Percentiles rank a stretch among this genome's conserved stretches.
Evolutionary conservation across 2,329 filamentous ascomycete species (phyloP).

Genomic region (Aspergillus unguis): DNA sequence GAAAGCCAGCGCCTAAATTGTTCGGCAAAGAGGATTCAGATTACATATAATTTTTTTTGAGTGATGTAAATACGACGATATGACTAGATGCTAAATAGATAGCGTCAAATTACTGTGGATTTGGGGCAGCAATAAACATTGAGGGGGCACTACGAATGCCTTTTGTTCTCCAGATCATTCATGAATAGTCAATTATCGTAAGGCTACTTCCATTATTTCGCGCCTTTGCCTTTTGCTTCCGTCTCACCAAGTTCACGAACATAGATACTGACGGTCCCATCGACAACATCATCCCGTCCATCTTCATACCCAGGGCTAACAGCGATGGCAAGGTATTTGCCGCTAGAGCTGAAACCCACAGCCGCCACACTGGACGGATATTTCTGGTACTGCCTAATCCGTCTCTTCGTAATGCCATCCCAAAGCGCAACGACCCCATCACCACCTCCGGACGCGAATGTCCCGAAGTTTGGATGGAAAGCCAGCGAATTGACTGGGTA

Average conservation of each 20-base stretch:
- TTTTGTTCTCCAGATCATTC: constrained; percentile 10
- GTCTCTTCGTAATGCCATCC: constrained; percentile 86
- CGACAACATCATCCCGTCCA: constrained; percentile 71
- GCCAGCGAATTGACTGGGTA: constrained; percentile 88
- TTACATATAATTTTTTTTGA: too few relatives aligned
- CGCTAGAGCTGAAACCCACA: constrained; percentile 72
- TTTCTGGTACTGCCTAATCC: constrained; percentile 85
- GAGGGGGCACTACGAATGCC: constrained; percentile 2
- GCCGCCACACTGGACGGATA: constrained; percentile 75
- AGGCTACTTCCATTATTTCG: constrained; percentile 51
- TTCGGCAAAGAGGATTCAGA: too few relatives aligned
- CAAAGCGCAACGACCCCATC: constrained; percentile 90
- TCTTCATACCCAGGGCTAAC: constrained; percentile 87
- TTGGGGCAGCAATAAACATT: constrained; percentile 8
- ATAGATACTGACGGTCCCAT: constrained; percentile 71
- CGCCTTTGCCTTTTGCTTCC: constrained; percentile 81
- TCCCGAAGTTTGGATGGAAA: constrained; percentile 78
- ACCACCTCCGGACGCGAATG: constrained; percentile 84
- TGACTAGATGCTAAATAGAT: constrained; percentile 18
- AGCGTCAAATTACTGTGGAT: constrained; percentile 3
- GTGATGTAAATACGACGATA: constrained; percentile 12
- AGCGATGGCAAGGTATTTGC: constrained; percentile 73
- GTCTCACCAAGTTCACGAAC: constrained; percentile 80
- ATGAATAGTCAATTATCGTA: constrained; percentile 12
- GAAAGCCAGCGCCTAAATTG: constrained; percentile 31